Evolutionary conservation across 2,329 filamentous ascomycete genomes (phyloP).

Genomic region (Alternaria metachromatica): DNA sequence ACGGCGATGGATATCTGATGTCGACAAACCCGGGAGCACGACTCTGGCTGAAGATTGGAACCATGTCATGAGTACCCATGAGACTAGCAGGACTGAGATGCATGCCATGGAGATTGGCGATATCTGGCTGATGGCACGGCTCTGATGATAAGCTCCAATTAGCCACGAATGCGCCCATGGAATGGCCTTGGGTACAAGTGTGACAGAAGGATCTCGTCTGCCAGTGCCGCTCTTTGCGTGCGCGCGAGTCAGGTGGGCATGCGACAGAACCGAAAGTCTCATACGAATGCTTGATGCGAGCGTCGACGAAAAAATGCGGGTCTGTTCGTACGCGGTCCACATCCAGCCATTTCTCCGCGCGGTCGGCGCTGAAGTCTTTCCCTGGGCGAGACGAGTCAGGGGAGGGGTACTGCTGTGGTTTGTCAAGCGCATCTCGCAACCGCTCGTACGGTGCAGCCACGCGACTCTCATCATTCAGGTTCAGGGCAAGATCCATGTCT

Average conservation of each 20-base stretch:
- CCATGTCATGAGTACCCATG: constrained; percentile 67
- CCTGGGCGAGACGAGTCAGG: constrained; percentile 29
- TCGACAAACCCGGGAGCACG: constrained; percentile 77
- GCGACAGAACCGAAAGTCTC: constrained; percentile 55
- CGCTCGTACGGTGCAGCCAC: constrained; percentile 59
- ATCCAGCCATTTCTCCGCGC: constrained; percentile 48
- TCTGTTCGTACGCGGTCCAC: constrained; percentile 33
- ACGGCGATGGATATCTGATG: constrained; percentile 73
- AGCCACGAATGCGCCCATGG: constrained; percentile 69
- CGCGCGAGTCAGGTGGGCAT: constrained; percentile 69
- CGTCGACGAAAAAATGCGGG: constrained; percentile 39
- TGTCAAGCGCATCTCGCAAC: constrained; percentile 33
- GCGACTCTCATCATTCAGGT: constrained; percentile 66
- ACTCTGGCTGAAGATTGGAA: constrained; percentile 78
- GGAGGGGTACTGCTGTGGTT: constrained; percentile 31
- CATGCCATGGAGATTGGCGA: constrained; percentile 76
- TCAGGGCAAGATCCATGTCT: constrained; percentile 69
- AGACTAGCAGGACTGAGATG: constrained; percentile 69
- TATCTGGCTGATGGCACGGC: constrained; percentile 78
- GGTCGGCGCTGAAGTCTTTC: constrained; percentile 48
- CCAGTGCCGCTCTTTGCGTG: constrained; percentile 66
- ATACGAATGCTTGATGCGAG: constrained; percentile 49
- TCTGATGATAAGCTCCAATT: constrained; percentile 71
- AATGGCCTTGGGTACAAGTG: constrained; percentile 68
- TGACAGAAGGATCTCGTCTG: constrained; percentile 70